Base-by-base conservation (phyloP, 2,329 filamentous ascomycete genomes). In the Nigrospora oryzae region DNA sequence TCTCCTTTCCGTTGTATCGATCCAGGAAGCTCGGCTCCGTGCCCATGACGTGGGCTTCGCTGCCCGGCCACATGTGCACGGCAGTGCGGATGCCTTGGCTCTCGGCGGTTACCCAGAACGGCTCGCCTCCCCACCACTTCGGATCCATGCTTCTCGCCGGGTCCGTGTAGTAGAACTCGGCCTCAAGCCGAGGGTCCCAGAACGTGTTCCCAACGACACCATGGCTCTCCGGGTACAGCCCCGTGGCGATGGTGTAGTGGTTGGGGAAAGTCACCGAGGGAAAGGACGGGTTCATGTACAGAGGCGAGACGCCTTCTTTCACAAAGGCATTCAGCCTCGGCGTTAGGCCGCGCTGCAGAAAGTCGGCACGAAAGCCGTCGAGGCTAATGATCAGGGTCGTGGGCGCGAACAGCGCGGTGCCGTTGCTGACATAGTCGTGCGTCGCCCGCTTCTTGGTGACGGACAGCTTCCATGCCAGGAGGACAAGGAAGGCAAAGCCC, bases 41-140 rank as follows among this genome's bases (percentile, higher is more conserved):
- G n/a, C 75, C 71, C 12, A 80, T 73, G 49, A 95, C 85, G 61
- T 89, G 83, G 6, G 90, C 90, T 66, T 98, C 93, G 37, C 87
- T 94, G 2, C 93, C 93, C 2, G 93, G 93, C 93, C 93, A 98
- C 93, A 98, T 98, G 62, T 98, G 93, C 23, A 98, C 81, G 1
- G 89, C 93, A 30, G 83, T 81, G 46, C 79, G 78, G 31, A 94
- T 72, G 6, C 85, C 85, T 53, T 89, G 84, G 46, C 78, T 79
- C 68, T 97, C 93, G 5, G 91, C 91, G 1, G 91, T 94, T 23
- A 85, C 84, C 93, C 93, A 98, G 30, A 98, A 73, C 0, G 93
- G 93, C 61, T 97, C 89, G 3, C 89, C 93, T 36, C 78, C 82
- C 91, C 93, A 98, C 91, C 93, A 98, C 60, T 91, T 88, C 1